phyloP scores from a whole-genome alignment of 495 filamentous ascomycete genomes.

The Pseudoneurospora amorphoporcata region DNA sequence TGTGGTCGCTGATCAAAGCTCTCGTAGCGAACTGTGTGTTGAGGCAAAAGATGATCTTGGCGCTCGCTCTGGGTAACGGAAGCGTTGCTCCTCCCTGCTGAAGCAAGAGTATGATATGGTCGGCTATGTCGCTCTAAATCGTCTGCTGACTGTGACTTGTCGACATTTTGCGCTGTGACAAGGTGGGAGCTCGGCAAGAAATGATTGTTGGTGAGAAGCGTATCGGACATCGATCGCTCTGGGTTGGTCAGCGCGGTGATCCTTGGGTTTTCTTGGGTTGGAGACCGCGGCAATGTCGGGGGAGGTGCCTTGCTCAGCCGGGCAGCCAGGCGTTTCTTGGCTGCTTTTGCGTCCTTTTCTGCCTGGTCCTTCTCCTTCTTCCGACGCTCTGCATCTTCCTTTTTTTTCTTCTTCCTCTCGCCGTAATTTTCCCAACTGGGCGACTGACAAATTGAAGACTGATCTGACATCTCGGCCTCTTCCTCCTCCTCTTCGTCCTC shows the following conservation, averaged over 20 bases:
- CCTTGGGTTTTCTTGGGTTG: slow-evolving; percentile 8
- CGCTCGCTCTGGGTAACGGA: not conserved
- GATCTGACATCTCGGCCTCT: slow-evolving; percentile 29
- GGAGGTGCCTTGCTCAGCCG: slow-evolving; percentile 26
- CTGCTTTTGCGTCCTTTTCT: slow-evolving; percentile 26
- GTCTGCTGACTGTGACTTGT: slow-evolving; percentile 12
- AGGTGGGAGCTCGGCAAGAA: not conserved
- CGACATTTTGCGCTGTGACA: slow-evolving; percentile 3
- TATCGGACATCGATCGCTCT: slow-evolving; percentile 24
- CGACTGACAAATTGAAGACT: slow-evolving; percentile 46
- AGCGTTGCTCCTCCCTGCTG: not conserved
- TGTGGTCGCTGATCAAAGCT: not conserved
- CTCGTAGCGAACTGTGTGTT: not conserved
- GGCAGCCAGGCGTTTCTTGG: slow-evolving; percentile 15
- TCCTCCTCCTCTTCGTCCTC: slow-evolving; percentile 24
- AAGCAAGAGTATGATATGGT: slow-evolving; percentile 16
- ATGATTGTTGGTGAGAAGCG: slow-evolving; percentile 13
- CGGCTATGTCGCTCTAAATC: slow-evolving; percentile 7
- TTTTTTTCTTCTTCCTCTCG: slow-evolving; percentile 40
- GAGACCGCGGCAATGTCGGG: slow-evolving; percentile 8
- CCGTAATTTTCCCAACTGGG: slow-evolving; percentile 45
- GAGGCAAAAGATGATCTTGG: not conserved
- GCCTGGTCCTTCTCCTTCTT: slow-evolving; percentile 33
- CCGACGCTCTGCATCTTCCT: slow-evolving; percentile 31
- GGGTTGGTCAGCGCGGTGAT: slow-evolving; percentile 3